Base-by-base conservation (phyloP, 306 rosid genomes). In the Begonia masoniana region DNA sequence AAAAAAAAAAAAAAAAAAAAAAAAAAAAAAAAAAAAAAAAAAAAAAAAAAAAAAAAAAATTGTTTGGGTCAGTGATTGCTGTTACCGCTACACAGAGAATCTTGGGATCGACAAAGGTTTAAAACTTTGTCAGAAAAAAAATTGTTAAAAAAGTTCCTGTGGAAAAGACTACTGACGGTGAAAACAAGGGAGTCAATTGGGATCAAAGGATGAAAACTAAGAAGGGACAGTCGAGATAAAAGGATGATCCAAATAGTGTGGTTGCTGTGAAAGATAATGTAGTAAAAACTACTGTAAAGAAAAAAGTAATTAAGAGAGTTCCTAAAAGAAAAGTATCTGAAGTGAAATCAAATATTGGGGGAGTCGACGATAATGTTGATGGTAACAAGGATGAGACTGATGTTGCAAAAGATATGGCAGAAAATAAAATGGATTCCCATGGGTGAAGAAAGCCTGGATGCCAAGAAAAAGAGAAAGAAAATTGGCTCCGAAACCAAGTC, bases 251-350 rank as follows among this genome's bases (percentile, higher is more conserved):
- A 21, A 54, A 61, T 15, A 61, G 59, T 66, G 72, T 59, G 70
- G 54, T 68, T 55, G 76, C 43, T 42, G 62, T 31, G 26, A 65
- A 63, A 57, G 79, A 59, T 67, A 39, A 74, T 47, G n/a, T 71
- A 58, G 75, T 19, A 13, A 92, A 86, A 72, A 68, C 80, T 54
- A 60, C 62, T 15, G 83, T 78, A 21, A 85, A 77, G 82, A 91
- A 68, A 82, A 92, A 92, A 78, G 62, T 92, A 13, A 86, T 92
- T 62, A 92, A 77, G 71, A 83, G 91, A 67, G 79, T 92, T 15
- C 80, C 93, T 17, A 92, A 86, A 62, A 81, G 62, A 66, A 91
- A 92, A 65, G 85, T 72, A 10, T 51, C 78, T 68, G 71, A 26
- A 24, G 81, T 61, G 62, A 76, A 62, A 52, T 63, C 77, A 47